These are phyloP conservation scores for Cercospora brassicicola DNA, from an alignment of 2,329 filamentous ascomycete species.

Conservation along the genomic window DNA sequence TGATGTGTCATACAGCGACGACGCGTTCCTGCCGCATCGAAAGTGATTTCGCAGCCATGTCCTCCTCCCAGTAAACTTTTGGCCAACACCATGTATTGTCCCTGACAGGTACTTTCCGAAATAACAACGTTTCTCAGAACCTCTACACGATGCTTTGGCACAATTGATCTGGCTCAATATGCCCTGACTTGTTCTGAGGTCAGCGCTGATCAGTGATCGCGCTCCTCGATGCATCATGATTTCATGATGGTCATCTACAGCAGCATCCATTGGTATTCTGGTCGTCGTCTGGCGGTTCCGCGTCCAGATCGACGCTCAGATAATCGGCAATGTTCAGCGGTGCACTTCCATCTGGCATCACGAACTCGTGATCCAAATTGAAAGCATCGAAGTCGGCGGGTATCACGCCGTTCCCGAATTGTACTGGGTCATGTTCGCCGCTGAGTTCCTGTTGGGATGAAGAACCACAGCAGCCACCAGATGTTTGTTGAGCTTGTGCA, in stretches of 20 bases:
- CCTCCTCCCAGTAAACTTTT: neutral
- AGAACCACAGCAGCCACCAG: slow-evolving; percentile 3
- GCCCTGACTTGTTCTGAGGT: neutral
- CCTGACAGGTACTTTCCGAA: neutral
- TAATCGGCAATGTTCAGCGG: slow-evolving; percentile 29
- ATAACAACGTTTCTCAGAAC: neutral
- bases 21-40: neutral
- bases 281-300: neutral
- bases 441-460: neutral
- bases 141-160: neutral
- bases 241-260: neutral
- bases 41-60: neutral
- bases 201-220: neutral
- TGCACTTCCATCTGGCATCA: slow-evolving; percentile 17
- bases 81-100: neutral
- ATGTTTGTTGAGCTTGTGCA: neutral
- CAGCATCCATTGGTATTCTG: neutral
- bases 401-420: neutral
- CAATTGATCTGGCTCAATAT: neutral
- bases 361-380: slow-evolving; percentile 14
- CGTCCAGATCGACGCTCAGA: slow-evolving; percentile 28
- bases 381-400: slow-evolving; percentile 14
- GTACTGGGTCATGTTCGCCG: neutral
- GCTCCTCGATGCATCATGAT: neutral
- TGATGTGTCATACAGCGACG: neutral